Evolutionary conservation across 805 yeast species (phyloP), one percentile per base, ranked within the genome.

Genomic region (Candida orba): DNA sequence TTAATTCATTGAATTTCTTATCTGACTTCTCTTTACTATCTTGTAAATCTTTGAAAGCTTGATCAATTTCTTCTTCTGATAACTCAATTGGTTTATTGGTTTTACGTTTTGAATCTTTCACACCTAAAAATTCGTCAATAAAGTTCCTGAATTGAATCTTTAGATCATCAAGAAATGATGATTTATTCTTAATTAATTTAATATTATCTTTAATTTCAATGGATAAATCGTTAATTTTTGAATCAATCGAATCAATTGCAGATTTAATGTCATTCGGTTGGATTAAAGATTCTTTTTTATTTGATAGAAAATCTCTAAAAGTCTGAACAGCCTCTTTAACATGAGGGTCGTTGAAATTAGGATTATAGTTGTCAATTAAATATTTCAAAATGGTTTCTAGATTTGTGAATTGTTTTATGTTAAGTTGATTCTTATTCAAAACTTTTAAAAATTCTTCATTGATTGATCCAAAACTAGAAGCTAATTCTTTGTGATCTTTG

Each of bases 341-440:
- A 0, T 82, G 84, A 9, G 73, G 69, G 60, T 84, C 90, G 56
- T 84, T 84, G 65, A 82, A 82, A 58, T 84, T 84, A 35, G 86
- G 89, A 54, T 84, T 83, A 55, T 82, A 81, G 45, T 79, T 72
- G 6, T 69, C 58, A 7, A 70, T 58, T 57, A 83, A 62, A 36
- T 68, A 67, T 1, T 59, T 52, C 52, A 83, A 62, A 7, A 76
- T 58, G 0, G 44, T 38, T 48, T 78, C 81, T 45, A 83, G 58
- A 4, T 52, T 45, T 18, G 46, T 34, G 46, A 67, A 50, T 42
- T 57, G 42, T 27, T 45, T 44, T 38, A 45, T 24, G 20, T 56
- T 36, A 2, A 44, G 37, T 4, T 47, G 52, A 29, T 51, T 48
- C 23, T 40, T 48, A 6, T 38, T 31, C 4, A 54, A 33, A 4